phyloP scores from a whole-genome alignment of 2,329 filamentous ascomycete genomes.

The Ophiostoma angusticollis region DNA sequence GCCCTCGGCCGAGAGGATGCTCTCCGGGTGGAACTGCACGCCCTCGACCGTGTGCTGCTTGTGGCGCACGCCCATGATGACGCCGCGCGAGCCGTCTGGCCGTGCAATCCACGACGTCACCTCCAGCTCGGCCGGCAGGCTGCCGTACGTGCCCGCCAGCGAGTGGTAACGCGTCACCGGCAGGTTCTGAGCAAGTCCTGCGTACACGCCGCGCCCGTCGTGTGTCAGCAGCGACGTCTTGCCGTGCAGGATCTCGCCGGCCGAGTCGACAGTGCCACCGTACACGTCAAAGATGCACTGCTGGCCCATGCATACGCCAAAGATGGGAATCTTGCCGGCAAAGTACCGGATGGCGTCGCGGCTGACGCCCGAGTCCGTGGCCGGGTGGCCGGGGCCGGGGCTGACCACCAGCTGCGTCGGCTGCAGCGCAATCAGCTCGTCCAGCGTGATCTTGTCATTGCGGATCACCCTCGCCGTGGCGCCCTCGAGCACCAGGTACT shows the following conservation, averaged over 20 bases:
- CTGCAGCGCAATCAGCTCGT: constrained; percentile 69
- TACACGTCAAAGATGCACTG: constrained; percentile 96
- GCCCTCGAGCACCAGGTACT: constrained; percentile 93
- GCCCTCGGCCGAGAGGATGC: constrained; percentile 83
- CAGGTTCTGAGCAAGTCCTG: constrained; percentile 63
- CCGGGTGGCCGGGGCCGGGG: constrained; percentile 86
- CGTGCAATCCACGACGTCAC: constrained; percentile 79
- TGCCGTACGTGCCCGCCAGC: constrained; percentile 79
- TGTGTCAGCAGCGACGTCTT: constrained; percentile 89
- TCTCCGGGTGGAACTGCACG: constrained; percentile 96
- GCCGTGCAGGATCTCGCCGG: constrained; percentile 91
- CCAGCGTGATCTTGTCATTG: constrained; percentile 81
- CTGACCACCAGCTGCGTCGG: constrained; percentile 93
- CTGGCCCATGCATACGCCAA: constrained; percentile 99
- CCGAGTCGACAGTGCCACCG: constrained; percentile 80
- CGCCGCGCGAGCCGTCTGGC: constrained; percentile 62
- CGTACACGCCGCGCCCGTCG: constrained; percentile 85
- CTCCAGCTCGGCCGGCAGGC: constrained; percentile 73
- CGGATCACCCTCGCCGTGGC: constrained; percentile 80
- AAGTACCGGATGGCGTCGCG: constrained; percentile 86
- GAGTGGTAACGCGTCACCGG: constrained; percentile 95
- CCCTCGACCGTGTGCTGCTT: constrained; percentile 86
- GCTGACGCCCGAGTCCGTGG: constrained; percentile 84
- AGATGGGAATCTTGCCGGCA: constrained; percentile 82
- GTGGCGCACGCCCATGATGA: constrained; percentile 96